Base-by-base conservation (phyloP, 1,139 yeast genomes). In the Yamadazyma friedrichii region DNA sequence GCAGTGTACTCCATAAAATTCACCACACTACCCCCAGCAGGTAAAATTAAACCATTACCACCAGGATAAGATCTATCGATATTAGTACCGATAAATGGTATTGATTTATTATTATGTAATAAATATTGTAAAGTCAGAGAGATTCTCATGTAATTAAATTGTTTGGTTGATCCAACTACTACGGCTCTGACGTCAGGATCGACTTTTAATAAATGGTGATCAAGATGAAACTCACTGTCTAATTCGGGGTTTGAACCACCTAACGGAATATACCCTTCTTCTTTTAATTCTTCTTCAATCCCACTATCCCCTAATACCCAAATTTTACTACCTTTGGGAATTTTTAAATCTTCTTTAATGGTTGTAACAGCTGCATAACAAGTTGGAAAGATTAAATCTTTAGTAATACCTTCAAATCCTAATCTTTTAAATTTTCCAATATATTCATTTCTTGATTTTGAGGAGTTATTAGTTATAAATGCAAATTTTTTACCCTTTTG, bases 231-330 rank as follows among this genome's bases (percentile, higher is more conserved):
- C 9, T 53, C 56, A 0, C 39, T 42, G 39, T 67, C 54, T 13
- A 68, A 52, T 4, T 71, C 57, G 6, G 65, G 48, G 41, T 71
- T 95, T 4, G 82, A 72, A 5, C 96, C 96, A 20, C 96, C 96
- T 9, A 86, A 52, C 1, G 84, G 76, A 15, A 74, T 62, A 54
- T 83, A 85, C 0, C 96, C 96, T 46, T 76, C 74, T 39, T 76
- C 79, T 24, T 58, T 59, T 39, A 91, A 67, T 55, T 91, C 98
- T 37, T 80, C 81, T 48, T 78, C 84, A 39, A 91, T 80, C 8
- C 98, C 98, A 12, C 65, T 52, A 55, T 88, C 95, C 30, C 98
- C 98, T 41, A 89, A 67, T 1, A 89, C 88, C 83, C 95, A 84
- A 11, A 89, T 80, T 58, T 89, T 91, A 31, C 69, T 55, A 1